These are phyloP conservation scores for Hemisphaericaspora xylanilytica DNA, from an alignment of 1,139 yeast genomes.

Conservation along the genomic window DNA sequence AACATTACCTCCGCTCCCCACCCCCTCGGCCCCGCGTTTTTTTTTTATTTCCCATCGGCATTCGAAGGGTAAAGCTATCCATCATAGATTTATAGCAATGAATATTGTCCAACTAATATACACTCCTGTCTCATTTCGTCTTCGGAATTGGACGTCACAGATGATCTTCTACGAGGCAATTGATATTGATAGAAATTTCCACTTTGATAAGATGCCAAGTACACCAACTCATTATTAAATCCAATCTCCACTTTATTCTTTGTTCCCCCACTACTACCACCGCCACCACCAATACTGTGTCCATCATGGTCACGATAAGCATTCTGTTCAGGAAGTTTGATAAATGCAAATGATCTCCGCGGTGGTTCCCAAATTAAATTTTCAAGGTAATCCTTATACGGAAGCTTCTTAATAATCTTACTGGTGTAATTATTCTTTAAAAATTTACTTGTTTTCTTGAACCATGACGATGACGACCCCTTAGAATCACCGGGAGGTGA, in stretches of 20 bases:
- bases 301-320: slow-evolving; percentile 10
- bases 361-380: slow-evolving; percentile 49
- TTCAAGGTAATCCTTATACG: slow-evolving; percentile 42
- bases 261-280: too few relatives aligned
- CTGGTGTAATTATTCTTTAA: slow-evolving; percentile 39
- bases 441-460: slow-evolving; percentile 21
- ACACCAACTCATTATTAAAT: slow-evolving; percentile 31
- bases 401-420: slow-evolving; percentile 38
- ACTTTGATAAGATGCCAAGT: slow-evolving; percentile 40
- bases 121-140: slow-evolving; percentile 33
- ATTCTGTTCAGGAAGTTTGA: slow-evolving; percentile 36
- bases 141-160: slow-evolving; percentile 12
- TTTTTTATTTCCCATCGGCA: background rate
- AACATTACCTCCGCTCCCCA: too few relatives aligned
- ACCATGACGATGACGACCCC: slow-evolving; percentile 15
- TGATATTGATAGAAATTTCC: slow-evolving; percentile 43
- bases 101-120: slow-evolving; percentile 25
- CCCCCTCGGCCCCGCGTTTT: slow-evolving; percentile 1
- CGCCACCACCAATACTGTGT: background rate
- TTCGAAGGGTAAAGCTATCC: background rate
- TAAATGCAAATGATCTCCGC: slow-evolving; percentile 42
- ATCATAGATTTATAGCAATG: slow-evolving; percentile 13
- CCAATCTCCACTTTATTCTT: slow-evolving; percentile 38
- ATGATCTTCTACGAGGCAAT: slow-evolving; percentile 21
- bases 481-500: slow-evolving; percentile 10